These are phyloP conservation scores for Cryptococcus sp. DNA, from an alignment of 1,284 basidiomycete species.

Conservation along the genomic window DNA sequence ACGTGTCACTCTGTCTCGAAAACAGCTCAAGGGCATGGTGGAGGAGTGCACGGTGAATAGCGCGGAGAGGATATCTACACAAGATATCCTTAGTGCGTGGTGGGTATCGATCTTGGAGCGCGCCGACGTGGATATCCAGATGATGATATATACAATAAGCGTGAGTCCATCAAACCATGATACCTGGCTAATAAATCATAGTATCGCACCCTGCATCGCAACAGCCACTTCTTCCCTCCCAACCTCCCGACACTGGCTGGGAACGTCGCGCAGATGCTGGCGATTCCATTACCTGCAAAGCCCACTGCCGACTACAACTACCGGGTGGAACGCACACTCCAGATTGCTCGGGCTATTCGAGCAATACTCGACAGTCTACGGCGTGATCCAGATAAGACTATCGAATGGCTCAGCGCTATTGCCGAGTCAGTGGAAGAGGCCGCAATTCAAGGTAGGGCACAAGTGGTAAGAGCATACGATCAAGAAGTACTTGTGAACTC, in stretches of 20 bases:
- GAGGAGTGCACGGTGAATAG: neutral
- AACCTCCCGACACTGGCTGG: conserved; percentile 24
- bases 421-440: neutral
- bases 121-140: conserved; percentile 16
- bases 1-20: neutral
- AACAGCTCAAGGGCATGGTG: neutral
- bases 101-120: conserved; percentile 26
- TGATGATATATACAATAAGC: conserved; percentile 25
- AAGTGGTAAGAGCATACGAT: conserved; percentile 20
- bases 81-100: conserved; percentile 28
- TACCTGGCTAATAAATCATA: neutral
- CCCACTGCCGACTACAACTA: neutral
- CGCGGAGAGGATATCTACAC: conserved; percentile 12
- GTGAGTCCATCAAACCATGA: conserved; percentile 14
- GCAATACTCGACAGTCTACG: neutral
- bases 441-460: conserved; percentile 5
- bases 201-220: conserved; percentile 28
- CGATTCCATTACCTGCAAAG: conserved; percentile 12
- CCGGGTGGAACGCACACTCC: too few species aligned
- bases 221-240: conserved; percentile 19
- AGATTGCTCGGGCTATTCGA: neutral
- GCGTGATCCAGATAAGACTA: neutral
- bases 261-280: conserved; percentile 33
- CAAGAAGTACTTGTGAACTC: conserved; percentile 25
- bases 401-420: neutral